phyloP scores from a whole-genome alignment of 2,329 filamentous ascomycete species.

The Teratosphaeriaceae sp. region DNA sequence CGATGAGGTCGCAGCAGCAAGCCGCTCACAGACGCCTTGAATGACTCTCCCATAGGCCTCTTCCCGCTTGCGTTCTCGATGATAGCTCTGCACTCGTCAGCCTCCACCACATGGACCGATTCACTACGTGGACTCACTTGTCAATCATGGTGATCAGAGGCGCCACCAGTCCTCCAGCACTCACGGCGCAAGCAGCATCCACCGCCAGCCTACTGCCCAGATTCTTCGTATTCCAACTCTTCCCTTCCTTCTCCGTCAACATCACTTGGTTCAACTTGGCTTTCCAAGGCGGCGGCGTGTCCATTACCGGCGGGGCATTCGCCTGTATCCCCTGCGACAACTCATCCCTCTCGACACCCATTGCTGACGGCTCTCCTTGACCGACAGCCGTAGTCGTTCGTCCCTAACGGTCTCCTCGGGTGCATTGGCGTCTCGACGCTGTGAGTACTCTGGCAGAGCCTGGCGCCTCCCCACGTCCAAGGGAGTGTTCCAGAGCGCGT shows the following conservation, averaged over 20 bases:
- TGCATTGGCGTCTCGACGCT: no score
- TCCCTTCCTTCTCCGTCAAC: slow-evolving; percentile 6
- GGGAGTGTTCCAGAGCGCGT: no score
- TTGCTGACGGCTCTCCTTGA: slow-evolving; percentile 13
- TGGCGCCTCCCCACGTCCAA: no score
- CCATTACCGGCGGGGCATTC: slow-evolving; percentile 4
- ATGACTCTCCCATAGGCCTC: slow-evolving; percentile 51
- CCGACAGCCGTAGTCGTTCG: slow-evolving; percentile 23
- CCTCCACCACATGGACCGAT: background rate
- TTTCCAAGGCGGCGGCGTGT: slow-evolving; percentile 1
- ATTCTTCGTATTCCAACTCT: slow-evolving; percentile 68
- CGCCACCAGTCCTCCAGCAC: slow-evolving; percentile 69
- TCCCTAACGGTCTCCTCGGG: slow-evolving; percentile 13
- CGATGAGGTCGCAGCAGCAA: slow-evolving; percentile 55
- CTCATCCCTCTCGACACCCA: background rate
- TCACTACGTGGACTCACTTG: slow-evolving; percentile 47
- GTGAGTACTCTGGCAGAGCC: no score
- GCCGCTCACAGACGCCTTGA: slow-evolving; percentile 51
- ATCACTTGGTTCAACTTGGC: slow-evolving; percentile 3
- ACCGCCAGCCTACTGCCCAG: slow-evolving; percentile 59
- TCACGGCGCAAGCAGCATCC: slow-evolving; percentile 62
- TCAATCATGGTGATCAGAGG: slow-evolving; percentile 85
- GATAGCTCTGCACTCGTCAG: slow-evolving; percentile 51
- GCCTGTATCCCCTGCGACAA: background rate
- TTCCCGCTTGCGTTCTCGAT: slow-evolving; percentile 76